Base-by-base conservation (phyloP, 164 flowering plant genomes). In the Malania oleifera region DNA sequence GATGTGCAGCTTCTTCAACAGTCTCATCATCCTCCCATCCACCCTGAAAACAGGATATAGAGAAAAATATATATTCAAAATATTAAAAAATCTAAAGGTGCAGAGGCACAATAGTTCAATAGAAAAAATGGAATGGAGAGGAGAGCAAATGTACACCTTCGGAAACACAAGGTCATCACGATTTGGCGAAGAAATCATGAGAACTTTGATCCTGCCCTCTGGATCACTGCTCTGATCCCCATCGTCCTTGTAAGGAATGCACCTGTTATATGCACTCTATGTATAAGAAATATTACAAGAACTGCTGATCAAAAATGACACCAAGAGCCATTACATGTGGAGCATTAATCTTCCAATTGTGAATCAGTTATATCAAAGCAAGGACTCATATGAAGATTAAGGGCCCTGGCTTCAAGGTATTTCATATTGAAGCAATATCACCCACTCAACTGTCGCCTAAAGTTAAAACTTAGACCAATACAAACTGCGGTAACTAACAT, bases 11-110 rank as follows among this genome's bases (percentile, higher is more conserved):
- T 70, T 80, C 80, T 4, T 39, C 38, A 24, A 85, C 74, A 41
- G 91, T 71, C 72, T 88, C 96, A 73, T 88, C 91, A 70, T 85
- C 72, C 62, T 88, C 96, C 96, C 96, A 88, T 52, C 96, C 96
- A 61, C 96, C 96, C 91, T 87, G 72, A 57, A 10, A 56, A 70
- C 10, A 38, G 19, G 68, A 54, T 39, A 59, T 56, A n/a, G 23
- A 19, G 31, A 61, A 47, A 20, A 39, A 18, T 31, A 9, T 31
- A 31, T 31, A 31, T 31, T 31, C 4, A 9, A 9, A 4, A 31
- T 9, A 31, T 31, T 31, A 31, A 31, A 31, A 4, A n/a, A n/a
- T n/a, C n/a, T n/a, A n/a, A n/a, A 31, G 4, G 35, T 31, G 9
- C 6, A 31, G 35, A 31, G 35, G 35, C 9, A 31, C 9, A 31